Conservation (phyloP, 2,329 filamentous ascomycete genomes). For the Pestalotiopsis sp. region DNA sequence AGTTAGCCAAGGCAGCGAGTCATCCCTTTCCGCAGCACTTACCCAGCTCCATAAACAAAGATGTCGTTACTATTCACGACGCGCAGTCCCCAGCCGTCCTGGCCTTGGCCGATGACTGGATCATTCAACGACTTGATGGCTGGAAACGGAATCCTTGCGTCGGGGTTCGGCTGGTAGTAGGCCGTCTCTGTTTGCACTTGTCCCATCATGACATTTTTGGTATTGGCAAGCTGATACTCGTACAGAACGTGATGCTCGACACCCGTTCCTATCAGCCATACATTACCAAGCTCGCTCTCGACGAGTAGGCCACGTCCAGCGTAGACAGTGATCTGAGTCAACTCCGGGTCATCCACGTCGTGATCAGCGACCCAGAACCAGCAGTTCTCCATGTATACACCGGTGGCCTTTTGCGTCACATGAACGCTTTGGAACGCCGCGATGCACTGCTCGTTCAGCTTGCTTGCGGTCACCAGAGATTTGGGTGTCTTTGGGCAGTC, state of each 20-base stretch:
- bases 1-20: constrained; percentile 1
- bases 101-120: constrained; percentile 44
- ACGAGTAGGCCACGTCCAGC: constrained; percentile 49
- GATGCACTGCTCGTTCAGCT: constrained; percentile 34
- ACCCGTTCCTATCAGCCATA: constrained; percentile 66
- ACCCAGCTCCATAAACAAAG: constrained; percentile 61
- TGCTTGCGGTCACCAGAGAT: constrained; percentile 20
- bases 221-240: constrained; percentile 65
- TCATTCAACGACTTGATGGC: constrained; percentile 43
- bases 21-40: constrained; percentile 12
- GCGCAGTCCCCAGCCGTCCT: constrained; percentile 65
- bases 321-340: constrained; percentile 48
- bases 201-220: constrained; percentile 62
- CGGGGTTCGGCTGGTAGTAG: constrained; percentile 69
- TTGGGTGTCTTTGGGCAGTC: constrained; percentile 54
- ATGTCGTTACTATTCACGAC: constrained; percentile 57
- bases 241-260: constrained; percentile 68
- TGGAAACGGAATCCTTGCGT: constrained; percentile 57
- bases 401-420: constrained; percentile 36
- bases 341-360: constrained; percentile 47
- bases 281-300: constrained; percentile 41
- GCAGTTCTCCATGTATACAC: constrained; percentile 43
- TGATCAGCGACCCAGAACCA: constrained; percentile 47
- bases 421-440: constrained; percentile 45
- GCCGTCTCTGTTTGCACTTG: constrained; percentile 70